Percentiles rank a stretch among this genome's conserved stretches.
Conservation (phyloP, 345 rosid genomes). For the Salix caprea region DNA sequence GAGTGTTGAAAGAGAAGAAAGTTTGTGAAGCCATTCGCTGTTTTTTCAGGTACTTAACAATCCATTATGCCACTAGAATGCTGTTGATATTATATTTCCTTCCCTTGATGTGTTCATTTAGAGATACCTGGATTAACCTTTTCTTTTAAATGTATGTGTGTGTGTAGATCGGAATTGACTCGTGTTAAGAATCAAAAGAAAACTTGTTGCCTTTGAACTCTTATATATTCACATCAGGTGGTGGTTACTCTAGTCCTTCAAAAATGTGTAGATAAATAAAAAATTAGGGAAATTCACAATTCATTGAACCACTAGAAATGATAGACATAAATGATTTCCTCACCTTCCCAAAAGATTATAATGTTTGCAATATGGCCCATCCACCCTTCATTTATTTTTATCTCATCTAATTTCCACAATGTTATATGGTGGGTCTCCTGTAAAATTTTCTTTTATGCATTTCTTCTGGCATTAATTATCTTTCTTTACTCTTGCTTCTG, state of each 20-base stretch:
- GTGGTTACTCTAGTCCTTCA: not conserved
- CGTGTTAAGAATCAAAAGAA: no score
- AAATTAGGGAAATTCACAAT: not conserved
- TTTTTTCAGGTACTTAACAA: slow-evolving; percentile 68
- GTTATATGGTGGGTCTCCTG: not conserved
- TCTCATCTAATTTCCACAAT: no score
- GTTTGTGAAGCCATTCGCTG: slow-evolving; percentile 70
- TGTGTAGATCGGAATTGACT: no score
- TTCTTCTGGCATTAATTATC: not conserved
- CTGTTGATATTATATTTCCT: not conserved
- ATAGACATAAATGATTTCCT: not conserved
- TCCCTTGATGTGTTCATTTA: not conserved
- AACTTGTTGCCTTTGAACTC: not conserved
- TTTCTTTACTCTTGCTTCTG: not conserved
- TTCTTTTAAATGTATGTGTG: no score
- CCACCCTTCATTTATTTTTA: no score
- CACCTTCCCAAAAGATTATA: not conserved
- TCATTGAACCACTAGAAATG: not conserved
- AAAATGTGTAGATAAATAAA: not conserved
- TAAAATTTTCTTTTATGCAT: not conserved
- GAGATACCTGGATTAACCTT: not conserved
- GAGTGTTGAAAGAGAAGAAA: slow-evolving; percentile 63
- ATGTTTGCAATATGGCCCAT: not conserved
- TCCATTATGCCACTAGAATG: not conserved
- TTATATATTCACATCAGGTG: not conserved